phyloP scores from a whole-genome alignment of 169 alveolate species.

The Cryptosporidium canis region DNA sequence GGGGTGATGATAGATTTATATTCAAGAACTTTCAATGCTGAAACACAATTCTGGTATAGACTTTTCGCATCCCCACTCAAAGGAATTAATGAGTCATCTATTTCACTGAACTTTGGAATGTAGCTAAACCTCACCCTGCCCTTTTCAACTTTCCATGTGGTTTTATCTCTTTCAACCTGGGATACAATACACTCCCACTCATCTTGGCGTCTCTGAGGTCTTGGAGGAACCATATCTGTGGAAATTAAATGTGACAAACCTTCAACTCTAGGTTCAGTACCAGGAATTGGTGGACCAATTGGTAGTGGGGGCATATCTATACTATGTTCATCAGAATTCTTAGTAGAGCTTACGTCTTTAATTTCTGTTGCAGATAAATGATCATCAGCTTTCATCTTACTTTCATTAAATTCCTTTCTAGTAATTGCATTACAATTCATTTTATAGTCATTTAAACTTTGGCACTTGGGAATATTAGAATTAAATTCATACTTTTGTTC shows the following conservation, averaged over 20 bases:
- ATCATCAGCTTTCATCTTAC: not conserved
- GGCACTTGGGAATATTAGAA: not conserved
- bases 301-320: constrained; percentile 17
- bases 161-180: constrained; percentile 50
- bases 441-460: not conserved
- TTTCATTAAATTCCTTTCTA: not conserved
- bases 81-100: not conserved
- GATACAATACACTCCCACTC: constrained; percentile 67
- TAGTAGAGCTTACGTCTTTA: not conserved
- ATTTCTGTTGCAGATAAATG: not conserved
- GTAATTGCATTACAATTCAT: not conserved
- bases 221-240: not conserved
- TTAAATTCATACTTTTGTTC: constrained; percentile 14
- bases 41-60: constrained; percentile 40
- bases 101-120: constrained; percentile 49
- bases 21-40: constrained; percentile 13
- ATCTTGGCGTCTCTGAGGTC: constrained; percentile 68
- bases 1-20: constrained; percentile 18
- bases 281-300: constrained; percentile 55
- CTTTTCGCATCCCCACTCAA: constrained; percentile 70
- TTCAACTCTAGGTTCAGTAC: constrained; percentile 59
- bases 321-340: not conserved
- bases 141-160: constrained; percentile 41
- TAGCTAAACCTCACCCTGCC: constrained; percentile 54
- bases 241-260: constrained; percentile 10